Evolutionary conservation across 139 green algal species (phyloP).

Genomic region (Chlorella ohadii): DNA sequence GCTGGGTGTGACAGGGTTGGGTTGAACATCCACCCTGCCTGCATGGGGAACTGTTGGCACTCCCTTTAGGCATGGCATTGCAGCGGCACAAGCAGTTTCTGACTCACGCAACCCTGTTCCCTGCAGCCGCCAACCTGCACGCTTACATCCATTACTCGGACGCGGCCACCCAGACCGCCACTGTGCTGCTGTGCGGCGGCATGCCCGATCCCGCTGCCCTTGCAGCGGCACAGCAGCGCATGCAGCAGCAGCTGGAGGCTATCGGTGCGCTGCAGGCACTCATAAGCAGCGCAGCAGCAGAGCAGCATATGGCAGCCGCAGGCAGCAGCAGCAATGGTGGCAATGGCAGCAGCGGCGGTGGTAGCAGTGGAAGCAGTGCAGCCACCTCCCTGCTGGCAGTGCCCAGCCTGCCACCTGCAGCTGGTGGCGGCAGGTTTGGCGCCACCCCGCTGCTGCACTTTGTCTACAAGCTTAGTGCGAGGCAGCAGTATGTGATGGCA

Average conservation of each 20-base stretch:
- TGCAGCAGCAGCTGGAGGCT: constrained; percentile 33
- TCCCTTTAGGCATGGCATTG: neutral
- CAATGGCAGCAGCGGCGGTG: constrained; percentile 6
- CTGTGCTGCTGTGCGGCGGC: constrained; percentile 40
- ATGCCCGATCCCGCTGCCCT: constrained; percentile 22
- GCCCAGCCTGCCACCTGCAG: constrained; percentile 21
- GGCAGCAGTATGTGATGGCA: constrained; percentile 33
- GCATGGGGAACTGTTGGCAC: neutral
- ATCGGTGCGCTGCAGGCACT: constrained; percentile 14
- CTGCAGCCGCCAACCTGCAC: constrained; percentile 77
- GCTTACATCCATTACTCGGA: constrained; percentile 81
- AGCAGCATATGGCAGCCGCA: constrained; percentile 14
- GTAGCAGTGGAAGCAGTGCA: constrained; percentile 3
- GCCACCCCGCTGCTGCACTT: constrained; percentile 41
- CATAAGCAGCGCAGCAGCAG: neutral
- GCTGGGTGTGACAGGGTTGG: neutral
- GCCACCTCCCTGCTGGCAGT: constrained; percentile 17
- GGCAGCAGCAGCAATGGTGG: constrained; percentile 8
- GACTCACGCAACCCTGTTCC: neutral
- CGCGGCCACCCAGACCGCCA: constrained; percentile 9
- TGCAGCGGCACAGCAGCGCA: neutral
- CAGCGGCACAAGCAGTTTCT: neutral
- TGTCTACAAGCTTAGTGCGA: constrained; percentile 11
- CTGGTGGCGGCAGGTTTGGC: constrained; percentile 28
- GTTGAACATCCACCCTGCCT: too few species aligned